These are phyloP conservation scores for Naganishia sp. DNA, from an alignment of 1,284 basidiomycete species.

Conservation along the genomic window DNA sequence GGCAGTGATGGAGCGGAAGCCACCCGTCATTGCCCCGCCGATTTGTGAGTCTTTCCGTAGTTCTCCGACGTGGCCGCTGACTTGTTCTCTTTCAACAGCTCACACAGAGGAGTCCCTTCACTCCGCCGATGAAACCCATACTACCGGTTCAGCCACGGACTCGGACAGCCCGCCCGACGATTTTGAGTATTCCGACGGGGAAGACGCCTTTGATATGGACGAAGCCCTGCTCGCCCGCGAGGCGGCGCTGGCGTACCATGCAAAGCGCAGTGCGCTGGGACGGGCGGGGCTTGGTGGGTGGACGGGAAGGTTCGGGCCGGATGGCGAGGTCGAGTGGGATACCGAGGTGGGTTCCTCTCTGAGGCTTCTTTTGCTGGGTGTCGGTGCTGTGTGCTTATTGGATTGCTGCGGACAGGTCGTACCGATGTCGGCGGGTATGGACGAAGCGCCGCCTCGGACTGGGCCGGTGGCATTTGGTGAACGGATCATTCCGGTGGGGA, in stretches of 20 bases:
- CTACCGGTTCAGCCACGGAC: constrained; percentile 16
- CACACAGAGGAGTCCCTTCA: not conserved
- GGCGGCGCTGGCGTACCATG: constrained; percentile 34
- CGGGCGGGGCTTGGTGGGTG: constrained; percentile 34
- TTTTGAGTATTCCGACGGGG: constrained; percentile 32
- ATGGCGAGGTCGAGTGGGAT: constrained; percentile 32
- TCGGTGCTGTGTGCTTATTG: not conserved
- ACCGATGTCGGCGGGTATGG: constrained; percentile 28
- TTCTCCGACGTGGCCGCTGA: not conserved
- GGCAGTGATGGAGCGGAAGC: constrained; percentile 13
- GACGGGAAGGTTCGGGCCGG: constrained; percentile 28
- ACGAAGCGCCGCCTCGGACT: constrained; percentile 8
- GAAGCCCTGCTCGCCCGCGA: constrained; percentile 31
- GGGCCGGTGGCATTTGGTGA: constrained; percentile 31
- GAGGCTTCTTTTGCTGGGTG: not conserved
- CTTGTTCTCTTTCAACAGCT: not conserved
- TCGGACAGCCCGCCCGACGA: constrained; percentile 11
- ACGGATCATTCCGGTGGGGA: constrained; percentile 27
- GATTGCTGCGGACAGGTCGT: constrained; percentile 3
- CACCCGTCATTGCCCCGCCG: not conserved
- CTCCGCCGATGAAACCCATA: not conserved
- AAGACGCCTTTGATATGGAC: constrained; percentile 34
- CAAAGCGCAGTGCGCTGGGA: constrained; percentile 31
- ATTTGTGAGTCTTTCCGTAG: not conserved
- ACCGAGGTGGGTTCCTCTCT: constrained; percentile 12